Percentiles rank a stretch among this genome's conserved stretches.
phyloP scores from a whole-genome alignment of 805 yeast species.

The Spathaspora boniae region DNA sequence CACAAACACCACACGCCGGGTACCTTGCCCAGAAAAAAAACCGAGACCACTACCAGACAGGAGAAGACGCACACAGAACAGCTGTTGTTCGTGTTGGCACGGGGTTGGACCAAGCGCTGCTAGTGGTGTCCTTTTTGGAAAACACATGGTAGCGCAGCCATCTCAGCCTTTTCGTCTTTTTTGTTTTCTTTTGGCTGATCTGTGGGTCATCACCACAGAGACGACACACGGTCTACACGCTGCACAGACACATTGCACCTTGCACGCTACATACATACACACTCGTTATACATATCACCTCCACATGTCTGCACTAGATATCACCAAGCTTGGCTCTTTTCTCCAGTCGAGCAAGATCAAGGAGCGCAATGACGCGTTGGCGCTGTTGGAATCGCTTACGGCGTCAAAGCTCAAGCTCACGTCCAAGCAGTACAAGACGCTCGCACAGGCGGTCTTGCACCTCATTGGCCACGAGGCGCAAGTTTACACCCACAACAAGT shows the following conservation, averaged over 20 bases:
- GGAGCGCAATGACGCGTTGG: conserved; percentile 53
- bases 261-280: background rate
- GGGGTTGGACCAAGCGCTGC: background rate
- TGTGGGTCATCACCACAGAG: background rate
- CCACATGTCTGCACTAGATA: conserved; percentile 20
- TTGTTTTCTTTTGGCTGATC: background rate
- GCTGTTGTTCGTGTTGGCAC: background rate
- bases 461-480: conserved; percentile 35
- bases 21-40: too few relatives aligned
- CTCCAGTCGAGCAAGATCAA: conserved; percentile 50
- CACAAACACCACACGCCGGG: background rate
- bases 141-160: background rate
- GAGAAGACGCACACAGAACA: too few relatives aligned
- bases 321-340: conserved; percentile 16
- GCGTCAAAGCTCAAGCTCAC: conserved; percentile 15
- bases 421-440: conserved; percentile 19
- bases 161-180: conserved; percentile 1
- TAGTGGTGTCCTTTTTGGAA: background rate
- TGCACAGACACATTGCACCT: background rate
- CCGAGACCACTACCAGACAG: too few relatives aligned
- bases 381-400: conserved; percentile 19
- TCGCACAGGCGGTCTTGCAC: conserved; percentile 23
- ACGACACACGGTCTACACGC: background rate
- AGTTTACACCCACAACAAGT: conserved; percentile 18
- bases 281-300: too few relatives aligned